These are phyloP conservation scores for Taxawa tesnikishii DNA, from an alignment of 2,329 filamentous ascomycete genomes.

Conservation along the genomic window DNA sequence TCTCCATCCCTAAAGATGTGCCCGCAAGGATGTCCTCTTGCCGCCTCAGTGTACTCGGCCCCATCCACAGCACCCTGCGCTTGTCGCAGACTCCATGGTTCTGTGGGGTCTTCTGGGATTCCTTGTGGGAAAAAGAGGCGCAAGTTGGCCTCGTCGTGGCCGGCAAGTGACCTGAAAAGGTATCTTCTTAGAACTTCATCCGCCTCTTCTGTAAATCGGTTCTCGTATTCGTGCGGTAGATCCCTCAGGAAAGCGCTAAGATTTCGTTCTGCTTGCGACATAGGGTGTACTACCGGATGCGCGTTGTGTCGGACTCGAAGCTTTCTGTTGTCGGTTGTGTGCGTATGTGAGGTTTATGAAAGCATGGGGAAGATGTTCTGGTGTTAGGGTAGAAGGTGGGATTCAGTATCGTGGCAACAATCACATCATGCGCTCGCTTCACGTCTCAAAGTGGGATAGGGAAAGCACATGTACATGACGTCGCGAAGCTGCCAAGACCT, in stretches of 20 bases:
- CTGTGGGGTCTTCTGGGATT: slow-evolving; percentile 12
- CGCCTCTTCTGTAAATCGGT: slow-evolving; percentile 64
- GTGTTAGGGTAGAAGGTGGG: too few relatives aligned
- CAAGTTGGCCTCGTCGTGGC: slow-evolving; percentile 61
- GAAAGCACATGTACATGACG: too few relatives aligned
- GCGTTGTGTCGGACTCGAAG: too few relatives aligned
- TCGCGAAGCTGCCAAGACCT: too few relatives aligned
- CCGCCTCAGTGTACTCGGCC: slow-evolving; percentile 85
- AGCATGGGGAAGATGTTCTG: too few relatives aligned
- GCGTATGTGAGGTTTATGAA: too few relatives aligned
- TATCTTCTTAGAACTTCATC: slow-evolving; percentile 59
- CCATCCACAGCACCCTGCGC: slow-evolving; percentile 90
- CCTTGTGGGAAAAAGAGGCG: slow-evolving; percentile 72
- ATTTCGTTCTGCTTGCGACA: slow-evolving; percentile 46
- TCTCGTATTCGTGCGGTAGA: slow-evolving; percentile 59
- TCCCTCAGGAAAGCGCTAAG: slow-evolving; percentile 70
- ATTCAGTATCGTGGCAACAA: too few relatives aligned
- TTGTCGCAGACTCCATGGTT: slow-evolving; percentile 60
- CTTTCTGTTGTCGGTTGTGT: too few relatives aligned
- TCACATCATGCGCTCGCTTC: too few relatives aligned
- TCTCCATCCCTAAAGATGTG: slow-evolving; percentile 95
- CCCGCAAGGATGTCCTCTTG: slow-evolving; percentile 84
- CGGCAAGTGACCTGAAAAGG: slow-evolving; percentile 80
- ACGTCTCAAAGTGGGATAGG: too few relatives aligned
- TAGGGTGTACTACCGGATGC: slow-evolving; percentile 9